Conservation (phyloP, 257 asterid genomes). For the Scutellaria minor region DNA sequence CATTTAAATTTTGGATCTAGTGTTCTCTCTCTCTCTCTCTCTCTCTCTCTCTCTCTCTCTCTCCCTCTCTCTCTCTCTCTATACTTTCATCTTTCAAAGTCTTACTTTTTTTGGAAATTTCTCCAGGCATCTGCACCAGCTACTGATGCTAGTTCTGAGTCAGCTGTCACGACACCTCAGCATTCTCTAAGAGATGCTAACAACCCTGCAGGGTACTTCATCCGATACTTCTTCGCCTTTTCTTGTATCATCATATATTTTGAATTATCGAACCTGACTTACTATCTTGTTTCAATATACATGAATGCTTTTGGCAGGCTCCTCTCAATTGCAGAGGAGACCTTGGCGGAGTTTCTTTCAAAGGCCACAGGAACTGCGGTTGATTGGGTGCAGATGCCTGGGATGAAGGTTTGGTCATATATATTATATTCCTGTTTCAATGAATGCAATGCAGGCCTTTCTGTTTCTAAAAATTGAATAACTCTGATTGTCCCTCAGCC, state of each 20-base stretch:
- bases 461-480: not conserved
- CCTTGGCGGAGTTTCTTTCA: conserved; percentile 93
- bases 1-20: conserved; percentile 1
- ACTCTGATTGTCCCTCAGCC: conserved; percentile 57
- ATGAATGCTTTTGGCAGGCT: conserved; percentile 57
- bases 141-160: conserved; percentile 78
- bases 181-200: conserved; percentile 81
- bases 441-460: not conserved
- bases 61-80: no score
- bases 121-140: conserved; percentile 58
- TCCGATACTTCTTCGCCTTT: conserved; percentile 17
- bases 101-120: conserved; percentile 21
- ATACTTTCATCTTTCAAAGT: not conserved
- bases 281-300: not conserved
- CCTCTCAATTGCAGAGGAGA: conserved; percentile 92
- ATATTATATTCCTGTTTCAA: conserved; percentile 1
- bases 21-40: not conserved
- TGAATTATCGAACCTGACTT: not conserved
- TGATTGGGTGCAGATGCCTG: conserved; percentile 99
- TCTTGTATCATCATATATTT: conserved; percentile 8
- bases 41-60: not conserved
- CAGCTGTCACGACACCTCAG: conserved; percentile 74
- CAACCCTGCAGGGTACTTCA: conserved; percentile 85
- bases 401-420: conserved; percentile 78
- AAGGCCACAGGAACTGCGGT: conserved; percentile 99